Conservation (phyloP, 768 basidiomycete genomes). For the Coprinopsis marcescibilis region DNA sequence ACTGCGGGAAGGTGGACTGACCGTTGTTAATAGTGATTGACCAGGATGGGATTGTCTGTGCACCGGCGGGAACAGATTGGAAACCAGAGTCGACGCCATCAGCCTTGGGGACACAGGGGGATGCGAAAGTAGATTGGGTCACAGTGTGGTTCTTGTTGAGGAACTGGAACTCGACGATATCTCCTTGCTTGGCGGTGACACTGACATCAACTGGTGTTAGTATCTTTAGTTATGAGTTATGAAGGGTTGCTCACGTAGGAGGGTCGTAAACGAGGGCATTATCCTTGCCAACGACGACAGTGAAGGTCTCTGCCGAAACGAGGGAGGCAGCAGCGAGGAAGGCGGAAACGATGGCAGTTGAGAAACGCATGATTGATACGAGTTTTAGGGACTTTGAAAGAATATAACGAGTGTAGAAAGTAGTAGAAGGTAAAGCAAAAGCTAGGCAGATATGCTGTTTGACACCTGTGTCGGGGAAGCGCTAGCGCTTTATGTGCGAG, state of each 20-base stretch:
- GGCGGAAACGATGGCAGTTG: slow-evolving; percentile 7
- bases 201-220: slow-evolving; percentile 15
- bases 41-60: slow-evolving; percentile 31
- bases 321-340: slow-evolving; percentile 7
- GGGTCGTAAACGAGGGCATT: slow-evolving; percentile 23
- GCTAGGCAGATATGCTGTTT: neutral
- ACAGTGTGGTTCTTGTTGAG: slow-evolving; percentile 34
- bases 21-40: slow-evolving; percentile 29
- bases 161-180: slow-evolving; percentile 43
- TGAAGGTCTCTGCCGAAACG: slow-evolving; percentile 23
- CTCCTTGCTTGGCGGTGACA: slow-evolving; percentile 29
- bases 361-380: slow-evolving; percentile 11
- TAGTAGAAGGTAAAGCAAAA: slow-evolving; percentile 11
- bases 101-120: slow-evolving; percentile 28
- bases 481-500: neutral
- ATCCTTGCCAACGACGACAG: slow-evolving; percentile 28
- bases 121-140: slow-evolving; percentile 35
- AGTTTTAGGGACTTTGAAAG: slow-evolving; percentile 3
- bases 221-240: neutral
- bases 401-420: slow-evolving; percentile 13
- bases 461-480: slow-evolving; percentile 13
- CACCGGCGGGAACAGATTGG: slow-evolving; percentile 30
- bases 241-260: slow-evolving; percentile 14
- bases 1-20: slow-evolving; percentile 7
- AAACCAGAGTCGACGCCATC: slow-evolving; percentile 42